Evolutionary conservation across 2,329 filamentous ascomycete genomes (phyloP), one percentile per base, ranked within the genome.

Genomic region (Bipolaris victoriae): DNA sequence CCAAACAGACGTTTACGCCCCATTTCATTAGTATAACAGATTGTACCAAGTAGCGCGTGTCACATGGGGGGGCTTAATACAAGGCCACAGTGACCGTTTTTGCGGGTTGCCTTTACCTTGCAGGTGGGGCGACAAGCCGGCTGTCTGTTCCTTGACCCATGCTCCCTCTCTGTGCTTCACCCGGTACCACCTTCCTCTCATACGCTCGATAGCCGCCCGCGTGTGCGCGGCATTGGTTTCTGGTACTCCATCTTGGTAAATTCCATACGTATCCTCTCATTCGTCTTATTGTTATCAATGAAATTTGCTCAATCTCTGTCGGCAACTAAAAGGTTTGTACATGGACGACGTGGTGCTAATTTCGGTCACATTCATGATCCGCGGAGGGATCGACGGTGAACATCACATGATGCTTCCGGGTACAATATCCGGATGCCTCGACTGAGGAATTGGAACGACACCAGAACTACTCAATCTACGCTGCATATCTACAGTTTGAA

Each of bases 101-200:
- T 52, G 49, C 41, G 49, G 50, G 41, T 49, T 39, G 33, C 18
- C 39, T 40, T n/a, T 49, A n/a, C 37, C 41, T 49, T 31, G 45
- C 50, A 49, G 54, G 55, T 54, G 55, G 55, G 55, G 50, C 55
- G 50, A 53, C 49, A 2, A 40, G 36, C 46, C 56, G 56, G 52
- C 16, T 33, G 29, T 13, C 31, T 47, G 45, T 29, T 31, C 49
- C 49, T 33, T n/a, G n/a, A 20, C 26, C 20, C 31, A 37, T 31
- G 39, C 31, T 33, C 33, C 26, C 18, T 29, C 15, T 33, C 36
- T 56, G 29, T 11, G 18, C 37, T 46, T 33, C 26, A 26, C 41
- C 36, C n/a, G 48, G 31, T 18, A 26, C 41, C 36, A 9, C 33
- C 41, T 26, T 31, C 7, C 46, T 35, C 15, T 11, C 24, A 44